A percentile compares a stretch with the other conserved stretches of the same genome.
Conservation (phyloP, 2,329 filamentous ascomycete species). For the Hymenoscyphus scutula region DNA sequence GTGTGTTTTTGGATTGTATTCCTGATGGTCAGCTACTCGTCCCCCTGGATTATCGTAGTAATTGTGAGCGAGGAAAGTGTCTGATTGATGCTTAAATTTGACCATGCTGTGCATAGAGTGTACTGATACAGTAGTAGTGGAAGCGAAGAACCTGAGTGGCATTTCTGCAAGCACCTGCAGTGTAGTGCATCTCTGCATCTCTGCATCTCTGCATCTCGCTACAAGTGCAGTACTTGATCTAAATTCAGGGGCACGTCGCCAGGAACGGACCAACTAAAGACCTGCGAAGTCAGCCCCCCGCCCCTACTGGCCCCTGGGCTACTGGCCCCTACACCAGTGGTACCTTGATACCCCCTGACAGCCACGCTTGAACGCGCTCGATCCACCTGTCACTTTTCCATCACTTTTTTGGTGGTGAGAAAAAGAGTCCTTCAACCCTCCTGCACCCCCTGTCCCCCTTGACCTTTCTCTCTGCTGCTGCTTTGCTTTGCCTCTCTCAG, state of each 20-base stretch:
- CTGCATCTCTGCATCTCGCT: too few species aligned
- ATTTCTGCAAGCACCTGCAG: neutral
- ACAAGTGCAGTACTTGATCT: neutral
- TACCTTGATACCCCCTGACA: neutral
- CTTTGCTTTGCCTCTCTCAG: neutral
- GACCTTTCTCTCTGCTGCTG: neutral
- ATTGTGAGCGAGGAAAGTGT: neutral
- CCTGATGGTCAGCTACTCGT: neutral
- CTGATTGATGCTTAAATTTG: neutral
- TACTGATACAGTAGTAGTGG: too few species aligned
- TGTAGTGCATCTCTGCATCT: neutral
- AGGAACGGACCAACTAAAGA: neutral
- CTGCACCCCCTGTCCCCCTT: neutral
- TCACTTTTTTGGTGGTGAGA: neutral
- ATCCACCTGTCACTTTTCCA: constrained; percentile 1
- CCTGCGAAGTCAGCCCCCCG: too few species aligned
- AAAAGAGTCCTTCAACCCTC: neutral
- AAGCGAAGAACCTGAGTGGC: neutral
- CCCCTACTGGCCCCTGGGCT: too few species aligned
- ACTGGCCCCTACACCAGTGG: too few species aligned
- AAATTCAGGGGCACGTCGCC: neutral
- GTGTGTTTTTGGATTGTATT: neutral
- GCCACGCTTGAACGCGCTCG: neutral
- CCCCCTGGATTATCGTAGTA: neutral
- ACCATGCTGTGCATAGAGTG: neutral